These are phyloP conservation scores for Termitomyces heimii DNA, from an alignment of 768 basidiomycete genomes.

Conservation along the genomic window DNA sequence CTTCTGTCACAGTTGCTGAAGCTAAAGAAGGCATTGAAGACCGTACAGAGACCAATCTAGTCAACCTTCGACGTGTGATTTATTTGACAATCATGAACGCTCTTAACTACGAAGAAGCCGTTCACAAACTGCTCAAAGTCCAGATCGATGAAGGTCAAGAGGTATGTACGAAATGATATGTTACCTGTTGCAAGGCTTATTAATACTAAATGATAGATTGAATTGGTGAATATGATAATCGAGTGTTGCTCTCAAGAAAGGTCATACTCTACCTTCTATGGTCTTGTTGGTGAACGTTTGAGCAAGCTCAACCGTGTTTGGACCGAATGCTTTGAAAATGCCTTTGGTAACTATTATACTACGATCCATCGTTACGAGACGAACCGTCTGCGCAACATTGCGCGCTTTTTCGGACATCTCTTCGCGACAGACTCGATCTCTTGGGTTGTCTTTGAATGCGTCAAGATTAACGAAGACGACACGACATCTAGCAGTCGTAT, in stretches of 20 bases:
- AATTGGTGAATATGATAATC: conserved; percentile 97
- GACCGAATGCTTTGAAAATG: conserved; percentile 84
- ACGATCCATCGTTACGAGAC: conserved; percentile 99
- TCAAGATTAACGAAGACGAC: conserved; percentile 96
- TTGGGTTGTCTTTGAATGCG: conserved; percentile 78
- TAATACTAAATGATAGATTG: conserved; percentile 50
- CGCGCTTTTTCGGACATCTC: conserved; percentile 93
- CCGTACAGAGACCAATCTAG: conserved; percentile 90
- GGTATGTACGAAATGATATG: conserved; percentile 40
- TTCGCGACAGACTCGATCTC: conserved; percentile 82
- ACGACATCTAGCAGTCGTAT: conserved; percentile 96
- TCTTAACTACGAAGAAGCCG: conserved; percentile 96
- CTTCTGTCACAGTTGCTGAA: conserved; percentile 44
- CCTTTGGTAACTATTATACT: conserved; percentile 86
- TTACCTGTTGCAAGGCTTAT: not conserved
- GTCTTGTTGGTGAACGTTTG: conserved; percentile 93
- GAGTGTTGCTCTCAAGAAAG: conserved; percentile 99
- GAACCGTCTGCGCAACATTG: conserved; percentile 95
- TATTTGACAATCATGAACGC: conserved; percentile 99
- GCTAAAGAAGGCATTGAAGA: conserved; percentile 91
- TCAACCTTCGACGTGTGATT: conserved; percentile 90
- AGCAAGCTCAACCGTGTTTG: conserved; percentile 94
- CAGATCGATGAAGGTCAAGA: conserved; percentile 91
- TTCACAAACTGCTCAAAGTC: conserved; percentile 94
- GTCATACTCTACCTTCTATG: conserved; percentile 96